Percentiles rank a stretch among this genome's conserved stretches.
Evolutionary conservation across 306 rosid species (phyloP).

Genomic region (Acmispon strigosus): DNA sequence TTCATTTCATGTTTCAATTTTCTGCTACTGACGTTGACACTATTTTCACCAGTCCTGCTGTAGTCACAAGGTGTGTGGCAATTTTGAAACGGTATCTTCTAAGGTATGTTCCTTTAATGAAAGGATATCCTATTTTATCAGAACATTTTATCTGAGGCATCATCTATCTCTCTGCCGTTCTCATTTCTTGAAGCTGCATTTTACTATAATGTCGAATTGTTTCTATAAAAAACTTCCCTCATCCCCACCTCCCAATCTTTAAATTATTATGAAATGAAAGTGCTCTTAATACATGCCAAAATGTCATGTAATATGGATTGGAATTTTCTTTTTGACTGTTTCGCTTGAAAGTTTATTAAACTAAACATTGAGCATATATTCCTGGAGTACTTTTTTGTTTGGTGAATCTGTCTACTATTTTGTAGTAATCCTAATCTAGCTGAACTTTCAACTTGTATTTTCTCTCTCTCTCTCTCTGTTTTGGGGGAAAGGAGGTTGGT

Average conservation of each 20-base stretch:
- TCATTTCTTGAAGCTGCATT: not conserved
- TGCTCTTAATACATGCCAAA: not conserved
- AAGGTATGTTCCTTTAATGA: conserved; percentile 45
- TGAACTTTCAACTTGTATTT: not conserved
- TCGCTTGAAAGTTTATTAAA: not conserved
- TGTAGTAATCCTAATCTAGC: not conserved
- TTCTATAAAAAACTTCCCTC: not conserved
- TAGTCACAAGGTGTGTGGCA: conserved; percentile 80
- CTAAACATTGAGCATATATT: not conserved
- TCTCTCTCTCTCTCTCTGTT: not conserved
- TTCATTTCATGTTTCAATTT: not conserved
- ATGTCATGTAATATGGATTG: not conserved
- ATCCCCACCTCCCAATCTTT: not conserved
- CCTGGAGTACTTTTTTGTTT: not conserved
- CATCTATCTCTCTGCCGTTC: not conserved
- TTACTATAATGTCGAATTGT: not conserved
- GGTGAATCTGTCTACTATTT: not conserved
- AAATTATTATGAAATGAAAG: not conserved
- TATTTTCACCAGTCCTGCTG: conserved; percentile 77
- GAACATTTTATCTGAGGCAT: not conserved
- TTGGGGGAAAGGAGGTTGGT: not conserved
- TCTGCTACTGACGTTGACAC: conserved; percentile 27
- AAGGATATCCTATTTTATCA: conserved; percentile 10
- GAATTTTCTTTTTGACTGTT: not conserved
- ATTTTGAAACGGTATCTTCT: conserved; percentile 79